Conservation (phyloP, 345 rosid species). For the Aquilaria malaccensis region DNA sequence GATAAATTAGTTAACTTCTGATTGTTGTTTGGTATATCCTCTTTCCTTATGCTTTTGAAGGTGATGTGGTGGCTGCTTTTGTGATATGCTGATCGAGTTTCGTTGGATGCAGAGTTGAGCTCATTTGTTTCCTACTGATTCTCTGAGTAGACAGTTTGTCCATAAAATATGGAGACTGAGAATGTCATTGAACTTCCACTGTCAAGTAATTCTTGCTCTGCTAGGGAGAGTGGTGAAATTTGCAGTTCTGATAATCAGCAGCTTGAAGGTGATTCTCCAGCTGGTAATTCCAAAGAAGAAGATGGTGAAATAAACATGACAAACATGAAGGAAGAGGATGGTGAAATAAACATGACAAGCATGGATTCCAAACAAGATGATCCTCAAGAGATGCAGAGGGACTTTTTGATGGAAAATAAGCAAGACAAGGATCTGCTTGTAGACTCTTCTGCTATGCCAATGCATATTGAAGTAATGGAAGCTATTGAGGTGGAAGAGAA, state of each 20-base stretch:
- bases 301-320: slow-evolving; percentile 19
- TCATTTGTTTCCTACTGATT: background rate
- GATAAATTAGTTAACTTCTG: no score
- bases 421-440: slow-evolving; percentile 32
- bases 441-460: slow-evolving; percentile 24
- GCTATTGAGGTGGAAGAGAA: slow-evolving; percentile 29
- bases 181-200: slow-evolving; percentile 28
- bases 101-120: background rate
- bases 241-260: slow-evolving; percentile 24
- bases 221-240: slow-evolving; percentile 26
- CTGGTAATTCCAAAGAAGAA: slow-evolving; percentile 14
- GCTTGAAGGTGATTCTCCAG: slow-evolving; percentile 25
- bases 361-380: slow-evolving; percentile 28
- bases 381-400: slow-evolving; percentile 28
- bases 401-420: slow-evolving; percentile 22
- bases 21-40: no score
- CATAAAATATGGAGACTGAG: slow-evolving; percentile 40
- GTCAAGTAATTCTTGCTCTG: slow-evolving; percentile 23
- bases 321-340: slow-evolving; percentile 3
- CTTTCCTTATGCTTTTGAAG: no score
- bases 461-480: slow-evolving; percentile 33
- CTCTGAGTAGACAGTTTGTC: background rate
- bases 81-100: background rate
- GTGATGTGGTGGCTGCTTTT: no score
- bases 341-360: slow-evolving; percentile 22